Percentiles rank a stretch among this genome's conserved stretches.
phyloP scores from a whole-genome alignment of 257 asterid genomes.

The Sherardia arvensis region DNA sequence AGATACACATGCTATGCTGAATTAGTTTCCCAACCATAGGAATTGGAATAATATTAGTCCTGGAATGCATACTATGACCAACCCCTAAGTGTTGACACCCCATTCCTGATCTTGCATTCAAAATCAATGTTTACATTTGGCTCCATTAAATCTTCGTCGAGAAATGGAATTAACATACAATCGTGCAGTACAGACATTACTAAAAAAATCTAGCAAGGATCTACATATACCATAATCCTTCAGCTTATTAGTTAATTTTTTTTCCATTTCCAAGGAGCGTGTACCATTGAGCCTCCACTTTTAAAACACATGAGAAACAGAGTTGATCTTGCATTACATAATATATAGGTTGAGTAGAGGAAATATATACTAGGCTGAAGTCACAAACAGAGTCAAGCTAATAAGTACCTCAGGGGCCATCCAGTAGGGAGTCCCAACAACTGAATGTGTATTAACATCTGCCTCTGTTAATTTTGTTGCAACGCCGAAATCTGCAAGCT shows the following conservation, averaged over 20 bases:
- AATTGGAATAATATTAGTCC: not conserved
- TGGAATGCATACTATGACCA: not conserved
- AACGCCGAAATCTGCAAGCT: constrained; percentile 99
- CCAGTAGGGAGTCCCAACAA: constrained; percentile 99
- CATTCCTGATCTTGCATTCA: not conserved
- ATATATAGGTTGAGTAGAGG: not conserved
- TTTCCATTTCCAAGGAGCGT: not conserved
- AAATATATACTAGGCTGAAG: constrained; percentile 4
- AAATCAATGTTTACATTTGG: not conserved
- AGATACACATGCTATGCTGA: not conserved
- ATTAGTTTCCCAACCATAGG: not conserved
- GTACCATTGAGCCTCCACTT: not conserved
- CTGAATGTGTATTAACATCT: constrained; percentile 87
- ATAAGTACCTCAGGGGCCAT: constrained; percentile 96
- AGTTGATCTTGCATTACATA: not conserved
- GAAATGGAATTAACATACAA: not conserved
- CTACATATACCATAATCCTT: not conserved
- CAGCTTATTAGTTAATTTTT: not conserved
- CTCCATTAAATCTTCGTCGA: not conserved
- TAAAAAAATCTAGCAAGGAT: not conserved
- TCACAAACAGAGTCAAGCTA: not conserved
- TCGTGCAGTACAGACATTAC: not conserved
- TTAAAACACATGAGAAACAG: not conserved
- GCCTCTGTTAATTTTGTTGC: constrained; percentile 96
- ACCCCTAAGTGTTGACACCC: not conserved